Base-by-base conservation (phyloP, 768 basidiomycete species). In the Podaxis sp. region DNA sequence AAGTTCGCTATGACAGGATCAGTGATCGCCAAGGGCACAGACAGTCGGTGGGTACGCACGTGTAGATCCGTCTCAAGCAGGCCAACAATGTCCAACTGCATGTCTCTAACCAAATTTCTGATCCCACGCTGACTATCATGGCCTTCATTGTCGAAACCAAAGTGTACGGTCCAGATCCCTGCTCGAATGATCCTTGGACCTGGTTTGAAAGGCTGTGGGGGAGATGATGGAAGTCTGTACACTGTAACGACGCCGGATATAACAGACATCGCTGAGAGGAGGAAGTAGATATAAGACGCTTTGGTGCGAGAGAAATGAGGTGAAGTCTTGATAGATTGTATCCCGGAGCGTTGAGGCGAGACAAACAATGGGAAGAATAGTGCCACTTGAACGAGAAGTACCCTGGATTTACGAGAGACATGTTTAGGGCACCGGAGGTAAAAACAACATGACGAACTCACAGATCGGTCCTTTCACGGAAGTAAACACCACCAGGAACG, bases 91-190 rank as follows among this genome's bases (percentile, higher is more conserved):
- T 96, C 95, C 17, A 96, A 79, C 63, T 95, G 77, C 86, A 95
- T 87, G 68, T 95, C 93, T 65, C 87, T 87, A 58, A 82, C 73
- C 26, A 82, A 69, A 63, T 87, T 83, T 65, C 84, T 77, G 71
- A 92, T 85, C 3, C 87, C 78, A 46, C 82, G 73, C 71, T 91
- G 90, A 69, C 90, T 92, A 67, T 93, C 91, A 64, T 84, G 73
- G 2, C 90, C 87, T 48, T 83, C 84, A 65, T 91, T 87, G 73
- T 93, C 86, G 28, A 85, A 77, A 59, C 95, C 95, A 70, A 96
- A 96, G 72, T 96, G 95, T 26, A 96, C 81, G 0, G 95, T 93
- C 94, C 93, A 96, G 30, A 96, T 93, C 2, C 91, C 94, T 4
- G 90, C 87, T 19, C 86, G 88, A 48, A 95, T 77, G n/a, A 91